A percentile compares a stretch with the other conserved stretches of the same genome.
Evolutionary conservation across 2,329 filamentous ascomycete genomes (phyloP).

Genomic region (Bimuria novae-zelandiae): DNA sequence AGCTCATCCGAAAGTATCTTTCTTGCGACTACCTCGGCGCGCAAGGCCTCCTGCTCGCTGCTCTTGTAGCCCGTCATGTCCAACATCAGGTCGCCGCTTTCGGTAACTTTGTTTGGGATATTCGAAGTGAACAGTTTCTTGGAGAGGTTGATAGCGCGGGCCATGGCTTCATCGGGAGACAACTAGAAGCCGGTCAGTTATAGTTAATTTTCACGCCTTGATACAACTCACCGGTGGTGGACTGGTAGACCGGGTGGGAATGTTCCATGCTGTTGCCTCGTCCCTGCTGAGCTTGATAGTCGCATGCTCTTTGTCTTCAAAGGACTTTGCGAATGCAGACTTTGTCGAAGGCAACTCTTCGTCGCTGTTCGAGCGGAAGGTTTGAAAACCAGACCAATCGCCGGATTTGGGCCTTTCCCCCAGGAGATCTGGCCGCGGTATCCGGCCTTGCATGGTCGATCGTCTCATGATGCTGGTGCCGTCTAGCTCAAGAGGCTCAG

Average conservation of each 20-base stretch:
- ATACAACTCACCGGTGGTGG: constrained; percentile 65
- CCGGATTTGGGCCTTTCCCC: constrained; percentile 33
- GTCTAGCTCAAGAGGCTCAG: constrained; percentile 71
- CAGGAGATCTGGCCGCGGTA: constrained; percentile 27
- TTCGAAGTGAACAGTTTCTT: constrained; percentile 87
- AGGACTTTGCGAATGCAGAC: constrained; percentile 41
- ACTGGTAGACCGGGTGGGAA: constrained; percentile 65
- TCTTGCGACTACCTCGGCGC: constrained; percentile 89
- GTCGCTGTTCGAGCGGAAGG: constrained; percentile 58
- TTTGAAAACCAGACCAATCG: constrained; percentile 42
- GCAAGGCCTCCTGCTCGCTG: constrained; percentile 87
- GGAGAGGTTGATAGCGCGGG: constrained; percentile 81
- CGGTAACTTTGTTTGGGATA: constrained; percentile 90
- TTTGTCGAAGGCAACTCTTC: constrained; percentile 55
- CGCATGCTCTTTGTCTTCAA: constrained; percentile 32
- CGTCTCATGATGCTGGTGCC: constrained; percentile 32
- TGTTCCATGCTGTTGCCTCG: constrained; percentile 43
- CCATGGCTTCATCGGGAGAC: constrained; percentile 74
- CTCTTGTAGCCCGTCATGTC: constrained; percentile 98
- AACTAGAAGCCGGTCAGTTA: neutral
- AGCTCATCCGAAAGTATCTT: constrained; percentile 92
- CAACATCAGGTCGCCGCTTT: constrained; percentile 91
- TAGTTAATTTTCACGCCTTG: no score
- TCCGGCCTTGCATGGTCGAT: constrained; percentile 38
- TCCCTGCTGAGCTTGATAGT: constrained; percentile 41